Percentiles rank a stretch among this genome's conserved stretches.
phyloP scores from a whole-genome alignment of 768 basidiomycete species.

The Cystobasidium onofrii region DNA sequence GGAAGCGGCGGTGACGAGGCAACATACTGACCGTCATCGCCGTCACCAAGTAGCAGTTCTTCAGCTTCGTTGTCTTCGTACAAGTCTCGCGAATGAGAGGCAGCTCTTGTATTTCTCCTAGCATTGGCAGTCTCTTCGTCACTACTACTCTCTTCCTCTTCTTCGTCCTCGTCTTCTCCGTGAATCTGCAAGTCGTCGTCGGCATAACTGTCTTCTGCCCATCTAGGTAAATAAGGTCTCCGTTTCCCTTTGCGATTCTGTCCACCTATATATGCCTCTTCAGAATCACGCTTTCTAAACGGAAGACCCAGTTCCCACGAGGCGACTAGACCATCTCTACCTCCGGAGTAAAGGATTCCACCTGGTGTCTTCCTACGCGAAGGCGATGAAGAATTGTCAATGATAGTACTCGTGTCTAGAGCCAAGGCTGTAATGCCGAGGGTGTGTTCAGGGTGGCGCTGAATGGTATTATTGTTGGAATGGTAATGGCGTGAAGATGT shows the following conservation, averaged over 20 bases:
- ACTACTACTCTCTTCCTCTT: constrained; percentile 43
- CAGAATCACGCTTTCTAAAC: constrained; percentile 25
- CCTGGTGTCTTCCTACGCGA: constrained; percentile 14
- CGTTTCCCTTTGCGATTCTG: not conserved
- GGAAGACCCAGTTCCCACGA: constrained; percentile 41
- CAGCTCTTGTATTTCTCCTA: not conserved
- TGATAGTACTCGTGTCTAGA: constrained; percentile 38
- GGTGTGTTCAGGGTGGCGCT: constrained; percentile 32
- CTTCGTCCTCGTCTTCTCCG: constrained; percentile 70
- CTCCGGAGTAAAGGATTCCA: constrained; percentile 41
- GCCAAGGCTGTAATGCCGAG: constrained; percentile 40
- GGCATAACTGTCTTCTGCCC: constrained; percentile 32
- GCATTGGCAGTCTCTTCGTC: not conserved
- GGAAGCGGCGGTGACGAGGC: not conserved
- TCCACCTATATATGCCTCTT: constrained; percentile 1
- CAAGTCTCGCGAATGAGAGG: not conserved
- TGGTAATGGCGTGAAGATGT: not conserved
- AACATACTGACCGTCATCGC: not conserved
- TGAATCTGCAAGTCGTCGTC: constrained; percentile 43
- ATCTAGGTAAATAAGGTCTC: not conserved
- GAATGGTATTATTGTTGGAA: not conserved
- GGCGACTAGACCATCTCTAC: constrained; percentile 39
- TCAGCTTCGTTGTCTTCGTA: not conserved
- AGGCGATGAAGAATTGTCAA: constrained; percentile 7
- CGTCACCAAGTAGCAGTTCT: not conserved